phyloP scores from a whole-genome alignment of 805 yeast species.

The Ogataea salicorniae region DNA sequence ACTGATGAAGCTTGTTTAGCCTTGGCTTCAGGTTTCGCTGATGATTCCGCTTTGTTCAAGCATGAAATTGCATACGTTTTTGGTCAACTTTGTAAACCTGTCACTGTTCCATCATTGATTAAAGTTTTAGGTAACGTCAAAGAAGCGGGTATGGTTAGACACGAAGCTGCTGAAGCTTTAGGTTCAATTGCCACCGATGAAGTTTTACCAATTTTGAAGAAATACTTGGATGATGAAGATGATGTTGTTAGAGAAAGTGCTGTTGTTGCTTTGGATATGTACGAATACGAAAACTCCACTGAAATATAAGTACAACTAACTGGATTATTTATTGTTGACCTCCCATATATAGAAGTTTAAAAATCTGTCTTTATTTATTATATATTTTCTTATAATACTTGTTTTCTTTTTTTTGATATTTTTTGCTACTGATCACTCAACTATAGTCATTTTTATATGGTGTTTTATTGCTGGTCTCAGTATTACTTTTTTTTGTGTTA shows the following conservation, averaged over 20 bases:
- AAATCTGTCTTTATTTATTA: no score
- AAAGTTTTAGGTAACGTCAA: conserved; percentile 68
- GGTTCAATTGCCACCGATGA: conserved; percentile 97
- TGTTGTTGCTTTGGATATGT: conserved; percentile 96
- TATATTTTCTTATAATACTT: no score
- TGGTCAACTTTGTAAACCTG: conserved; percentile 94
- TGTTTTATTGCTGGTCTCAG: no score
- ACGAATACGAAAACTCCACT: conserved; percentile 84
- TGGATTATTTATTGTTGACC: no score
- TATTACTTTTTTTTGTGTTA: no score
- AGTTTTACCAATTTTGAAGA: conserved; percentile 80
- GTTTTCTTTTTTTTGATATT: no score
- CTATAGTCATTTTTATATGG: no score
- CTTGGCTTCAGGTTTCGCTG: conserved; percentile 82
- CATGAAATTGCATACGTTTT: conserved; percentile 98
- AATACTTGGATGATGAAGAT: conserved; percentile 75
- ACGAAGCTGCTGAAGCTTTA: conserved; percentile 98
- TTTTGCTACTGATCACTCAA: no score
- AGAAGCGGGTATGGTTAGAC: conserved; percentile 99
- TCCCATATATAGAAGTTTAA: no score
- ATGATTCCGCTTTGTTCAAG: conserved; percentile 88
- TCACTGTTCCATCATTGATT: conserved; percentile 80
- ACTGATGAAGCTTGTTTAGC: conserved; percentile 91
- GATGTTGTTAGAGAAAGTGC: conserved; percentile 95
- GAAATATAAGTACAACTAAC: conserved; percentile 64